phyloP scores from a whole-genome alignment of 2,329 filamentous ascomycete genomes.

The Incumbomyces delicatus region DNA sequence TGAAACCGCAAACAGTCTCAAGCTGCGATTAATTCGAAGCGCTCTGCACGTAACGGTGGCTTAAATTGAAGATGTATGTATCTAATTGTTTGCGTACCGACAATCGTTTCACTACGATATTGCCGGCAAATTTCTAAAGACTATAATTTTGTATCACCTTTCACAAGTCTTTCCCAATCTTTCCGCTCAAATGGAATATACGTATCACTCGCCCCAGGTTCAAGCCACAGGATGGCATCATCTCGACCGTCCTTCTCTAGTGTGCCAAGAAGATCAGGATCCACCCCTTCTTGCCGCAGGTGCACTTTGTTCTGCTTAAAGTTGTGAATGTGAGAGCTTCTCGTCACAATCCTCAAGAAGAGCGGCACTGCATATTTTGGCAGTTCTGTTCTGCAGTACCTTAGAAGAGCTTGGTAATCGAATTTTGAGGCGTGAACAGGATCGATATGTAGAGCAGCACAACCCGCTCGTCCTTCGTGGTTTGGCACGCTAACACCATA shows the following conservation, averaged over 20 bases:
- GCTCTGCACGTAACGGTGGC: too few species aligned
- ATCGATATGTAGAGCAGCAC: constrained; percentile 59
- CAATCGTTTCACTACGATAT: too few species aligned
- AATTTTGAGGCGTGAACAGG: constrained; percentile 38
- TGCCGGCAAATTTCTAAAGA: too few species aligned
- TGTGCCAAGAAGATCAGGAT: constrained; percentile 16
- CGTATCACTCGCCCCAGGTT: constrained; percentile 10
- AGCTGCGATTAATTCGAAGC: too few species aligned
- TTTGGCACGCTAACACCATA: constrained; percentile 72
- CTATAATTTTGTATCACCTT: constrained; percentile 39
- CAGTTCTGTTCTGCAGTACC: constrained; percentile 49
- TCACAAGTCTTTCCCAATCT: constrained; percentile 28
- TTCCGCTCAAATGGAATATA: constrained; percentile 17
- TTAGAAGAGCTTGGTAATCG: constrained; percentile 51
- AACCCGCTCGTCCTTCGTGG: constrained; percentile 77
- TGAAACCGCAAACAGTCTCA: too few species aligned
- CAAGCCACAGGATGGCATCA: constrained; percentile 26
- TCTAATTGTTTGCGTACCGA: too few species aligned
- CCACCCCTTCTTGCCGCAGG: constrained; percentile 32
- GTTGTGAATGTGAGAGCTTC: constrained; percentile 57
- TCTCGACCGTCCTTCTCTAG: constrained; percentile 16
- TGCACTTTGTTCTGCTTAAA: constrained; percentile 74
- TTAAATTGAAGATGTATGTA: too few species aligned
- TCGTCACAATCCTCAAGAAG: constrained; percentile 55
- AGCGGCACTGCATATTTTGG: constrained; percentile 67